Evolutionary conservation across 257 asterid species (phyloP), one percentile per base, ranked within the genome.

Genomic region (Nicotiana otophora): DNA sequence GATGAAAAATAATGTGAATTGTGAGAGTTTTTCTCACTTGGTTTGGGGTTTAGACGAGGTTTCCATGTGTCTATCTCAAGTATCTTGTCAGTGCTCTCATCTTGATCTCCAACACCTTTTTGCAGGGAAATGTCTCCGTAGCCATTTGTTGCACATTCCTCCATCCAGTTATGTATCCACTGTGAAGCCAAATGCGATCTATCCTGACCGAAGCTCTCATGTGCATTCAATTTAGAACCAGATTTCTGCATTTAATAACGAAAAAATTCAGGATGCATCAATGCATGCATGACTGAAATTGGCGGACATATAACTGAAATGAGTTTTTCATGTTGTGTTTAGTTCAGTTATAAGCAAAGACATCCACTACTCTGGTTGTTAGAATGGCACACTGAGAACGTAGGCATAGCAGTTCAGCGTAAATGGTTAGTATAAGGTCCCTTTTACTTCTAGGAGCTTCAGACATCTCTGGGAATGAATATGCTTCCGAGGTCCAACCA

Each of bases 111-210:
- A 20, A 48, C 74, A 3, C 81, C 31, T 10, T 82, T 88, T 3
- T 31, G 72, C 26, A 30, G 74, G 66, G 88, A 78, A 42, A 81
- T 65, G 12, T 83, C 84, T 6, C 83, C 87, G 33, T 83, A 81
- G 83, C 84, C 86, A 85, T 82, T 89, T 91, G 86, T 85, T 5
- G 88, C 77, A 54, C 86, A 84, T 77, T 92, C 93, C 82, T 94
- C 96, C 99, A 96, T 96, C 98, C 98, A 93, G 36, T 88, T 91
- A 83, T 89, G 92, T 48, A 93, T 83, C 98, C 97, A 94, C 76
- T 85, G 87, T 9, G 93, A 86, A 62, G 88, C 88, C 28, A 83
- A 28, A n/a, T 90, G 85, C 5, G 89, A 70, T 84, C 84, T 87
- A 28, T 88, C 93, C 53, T 62, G 80, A 81, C 67, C 85, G 81